A percentile compares a stretch with the other conserved stretches of the same genome.
phyloP scores from a whole-genome alignment of 148 eudicot species.

The Pharnaceum exiguum region DNA sequence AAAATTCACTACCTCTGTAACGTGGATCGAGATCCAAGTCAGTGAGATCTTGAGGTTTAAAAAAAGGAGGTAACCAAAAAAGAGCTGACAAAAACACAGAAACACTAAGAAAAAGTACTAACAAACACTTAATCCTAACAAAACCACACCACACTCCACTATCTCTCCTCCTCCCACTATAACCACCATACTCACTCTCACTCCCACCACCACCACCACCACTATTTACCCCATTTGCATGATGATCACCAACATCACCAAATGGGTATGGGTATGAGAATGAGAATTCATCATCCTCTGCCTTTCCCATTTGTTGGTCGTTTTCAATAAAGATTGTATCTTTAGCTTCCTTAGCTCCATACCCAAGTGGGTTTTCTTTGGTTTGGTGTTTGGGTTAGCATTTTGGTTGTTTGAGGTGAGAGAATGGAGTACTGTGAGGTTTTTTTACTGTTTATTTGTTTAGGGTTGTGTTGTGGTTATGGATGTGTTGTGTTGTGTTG shows the following conservation, averaged over 20 bases:
- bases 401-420: too few species aligned
- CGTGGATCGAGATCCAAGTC: slow-evolving; percentile 80
- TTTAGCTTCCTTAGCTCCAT: slow-evolving; percentile 22
- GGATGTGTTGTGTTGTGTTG: slow-evolving; percentile 16
- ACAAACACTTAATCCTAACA: slow-evolving; percentile 56
- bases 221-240: too few species aligned
- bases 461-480: too few species aligned
- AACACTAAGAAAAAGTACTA: slow-evolving; percentile 67
- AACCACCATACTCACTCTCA: slow-evolving; percentile 16
- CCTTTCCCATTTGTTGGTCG: slow-evolving; percentile 60
- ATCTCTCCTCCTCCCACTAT: slow-evolving; percentile 13
- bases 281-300: slow-evolving; percentile 32
- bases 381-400: slow-evolving; percentile 27
- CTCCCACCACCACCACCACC: slow-evolving; percentile 21
- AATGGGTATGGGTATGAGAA: too few species aligned
- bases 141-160: slow-evolving; percentile 26
- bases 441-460: too few species aligned
- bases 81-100: slow-evolving; percentile 66
- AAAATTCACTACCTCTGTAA: slow-evolving; percentile 43
- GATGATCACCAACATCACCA: too few species aligned
- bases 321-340: slow-evolving; percentile 13
- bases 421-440: too few species aligned
- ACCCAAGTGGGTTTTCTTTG: slow-evolving; percentile 22
- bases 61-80: slow-evolving; percentile 84
- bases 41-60: slow-evolving; percentile 40